Conservation (phyloP, 305 asterid genomes). For the Plantago lanceolata region DNA sequence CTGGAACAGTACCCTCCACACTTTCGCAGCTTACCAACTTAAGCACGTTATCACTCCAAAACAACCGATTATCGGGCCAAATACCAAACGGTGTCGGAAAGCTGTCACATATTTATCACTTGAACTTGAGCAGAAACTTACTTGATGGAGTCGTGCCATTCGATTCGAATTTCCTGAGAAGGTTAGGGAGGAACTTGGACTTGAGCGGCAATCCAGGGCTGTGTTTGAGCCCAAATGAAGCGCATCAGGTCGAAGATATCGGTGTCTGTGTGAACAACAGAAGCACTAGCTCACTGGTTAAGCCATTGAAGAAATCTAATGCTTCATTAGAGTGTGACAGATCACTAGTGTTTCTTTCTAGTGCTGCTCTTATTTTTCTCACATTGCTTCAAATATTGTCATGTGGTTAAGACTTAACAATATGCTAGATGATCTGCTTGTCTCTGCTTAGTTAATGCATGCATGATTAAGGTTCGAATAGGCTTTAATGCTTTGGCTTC, state of each 20-base stretch:
- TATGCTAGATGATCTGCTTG: no score
- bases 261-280: constrained; percentile 49
- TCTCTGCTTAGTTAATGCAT: constrained; percentile 1
- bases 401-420: constrained; percentile 27
- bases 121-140: constrained; percentile 71
- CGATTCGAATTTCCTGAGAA: constrained; percentile 53
- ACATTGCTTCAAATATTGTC: constrained; percentile 25
- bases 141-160: constrained; percentile 65
- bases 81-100: constrained; percentile 55
- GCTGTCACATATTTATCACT: constrained; percentile 56
- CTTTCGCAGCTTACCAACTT: constrained; percentile 51
- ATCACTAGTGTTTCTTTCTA: constrained; percentile 22
- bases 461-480: not conserved
- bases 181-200: constrained; percentile 80
- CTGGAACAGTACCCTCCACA: constrained; percentile 56
- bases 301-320: constrained; percentile 44
- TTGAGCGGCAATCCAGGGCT: constrained; percentile 69
- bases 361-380: constrained; percentile 26
- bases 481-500: constrained; percentile 11
- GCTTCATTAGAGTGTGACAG: constrained; percentile 27
- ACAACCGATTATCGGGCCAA: constrained; percentile 51
- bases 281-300: constrained; percentile 32
- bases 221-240: constrained; percentile 47
- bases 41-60: constrained; percentile 64
- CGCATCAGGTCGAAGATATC: constrained; percentile 31